These are phyloP conservation scores for Diaporthe batatas DNA, from an alignment of 2,329 filamentous ascomycete species.

Conservation along the genomic window DNA sequence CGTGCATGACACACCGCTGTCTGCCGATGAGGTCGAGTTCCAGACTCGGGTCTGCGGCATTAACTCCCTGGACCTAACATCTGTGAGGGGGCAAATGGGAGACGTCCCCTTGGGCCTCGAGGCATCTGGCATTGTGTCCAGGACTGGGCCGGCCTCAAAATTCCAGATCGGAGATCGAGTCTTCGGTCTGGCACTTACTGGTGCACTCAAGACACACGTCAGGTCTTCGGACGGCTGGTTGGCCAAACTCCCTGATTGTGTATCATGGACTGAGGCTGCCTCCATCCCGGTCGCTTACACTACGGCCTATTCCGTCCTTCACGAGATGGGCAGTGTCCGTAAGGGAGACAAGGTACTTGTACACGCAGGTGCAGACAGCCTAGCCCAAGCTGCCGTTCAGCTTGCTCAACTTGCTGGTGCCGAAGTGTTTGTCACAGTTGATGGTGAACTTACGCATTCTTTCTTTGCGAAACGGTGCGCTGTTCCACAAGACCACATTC, in stretches of 20 bases:
- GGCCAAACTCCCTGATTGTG: slow-evolving; percentile 41
- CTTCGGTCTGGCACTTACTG: slow-evolving; percentile 44
- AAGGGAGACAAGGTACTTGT: slow-evolving; percentile 43
- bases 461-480: slow-evolving; percentile 43
- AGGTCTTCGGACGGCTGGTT: slow-evolving; percentile 43
- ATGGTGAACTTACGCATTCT: slow-evolving; percentile 43
- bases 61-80: slow-evolving; percentile 43
- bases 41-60: slow-evolving; percentile 44
- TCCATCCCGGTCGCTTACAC: slow-evolving; percentile 45
- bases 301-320: slow-evolving; percentile 45
- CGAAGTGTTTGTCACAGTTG: slow-evolving; percentile 45
- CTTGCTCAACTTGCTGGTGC: slow-evolving; percentile 41
- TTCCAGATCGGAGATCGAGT: slow-evolving; percentile 45
- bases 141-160: slow-evolving; percentile 39
- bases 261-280: slow-evolving; percentile 44
- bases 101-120: slow-evolving; percentile 40
- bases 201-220: slow-evolving; percentile 45
- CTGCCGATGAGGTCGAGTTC: slow-evolving; percentile 46
- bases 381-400: slow-evolving; percentile 43
- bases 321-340: slow-evolving; percentile 43
- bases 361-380: slow-evolving; percentile 41
- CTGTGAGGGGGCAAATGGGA: slow-evolving; percentile 40
- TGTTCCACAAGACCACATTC: slow-evolving; percentile 46
- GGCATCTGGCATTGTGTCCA: slow-evolving; percentile 45
- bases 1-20: slow-evolving; percentile 34